Evolutionary conservation across 2,329 filamentous ascomycete genomes (phyloP), one percentile per base, ranked within the genome.

Genomic region (Fusarium cicatricum): DNA sequence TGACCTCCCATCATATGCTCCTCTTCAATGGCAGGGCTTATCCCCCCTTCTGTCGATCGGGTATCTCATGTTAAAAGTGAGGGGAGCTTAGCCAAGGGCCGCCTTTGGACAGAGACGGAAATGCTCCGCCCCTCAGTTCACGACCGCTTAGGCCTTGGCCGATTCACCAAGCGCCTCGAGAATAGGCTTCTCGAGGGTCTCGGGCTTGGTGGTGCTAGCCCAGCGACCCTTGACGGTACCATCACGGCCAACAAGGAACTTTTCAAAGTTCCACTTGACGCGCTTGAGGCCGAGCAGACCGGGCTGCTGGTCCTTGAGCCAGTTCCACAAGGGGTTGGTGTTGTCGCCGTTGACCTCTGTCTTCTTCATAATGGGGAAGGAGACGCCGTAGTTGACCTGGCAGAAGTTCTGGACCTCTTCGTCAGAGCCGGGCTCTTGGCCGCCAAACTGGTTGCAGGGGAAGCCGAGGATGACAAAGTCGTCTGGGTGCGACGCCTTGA

Each of bases 181-280:
- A 66, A 97, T 93, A 4, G 83, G 77, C 60, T 82, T 81, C 85
- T 94, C 90, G 67, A 99, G 78, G 33, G 78, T 77, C 79, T 94
- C 91, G 1, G 95, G 95, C 82, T 93, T 95, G 56, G 90, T 92
- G 15, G 87, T 90, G 75, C 90, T 94, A 29, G 91, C 90, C 92
- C 92, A 99, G 64, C 95, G 82, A 23, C 84, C 84, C 78, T 90
- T 90, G 67, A 98, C 92, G 78, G 89, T 84, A 21, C 95, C 95
- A 75, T 98, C 92, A 59, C 86, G 85, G 57, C 89, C 90, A 64
- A 99, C 81, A 62, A 99, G 80, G 79, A 97, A 99, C 85, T 99
- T 99, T 78, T 99, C 95, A 81, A 98, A 99, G 80, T 99, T 99
- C 95, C 95, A 99, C 89, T 98, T 97, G 70, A 99, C 83, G 60